phyloP scores from a whole-genome alignment of 306 rosid genomes.

The Begonia masoniana region DNA sequence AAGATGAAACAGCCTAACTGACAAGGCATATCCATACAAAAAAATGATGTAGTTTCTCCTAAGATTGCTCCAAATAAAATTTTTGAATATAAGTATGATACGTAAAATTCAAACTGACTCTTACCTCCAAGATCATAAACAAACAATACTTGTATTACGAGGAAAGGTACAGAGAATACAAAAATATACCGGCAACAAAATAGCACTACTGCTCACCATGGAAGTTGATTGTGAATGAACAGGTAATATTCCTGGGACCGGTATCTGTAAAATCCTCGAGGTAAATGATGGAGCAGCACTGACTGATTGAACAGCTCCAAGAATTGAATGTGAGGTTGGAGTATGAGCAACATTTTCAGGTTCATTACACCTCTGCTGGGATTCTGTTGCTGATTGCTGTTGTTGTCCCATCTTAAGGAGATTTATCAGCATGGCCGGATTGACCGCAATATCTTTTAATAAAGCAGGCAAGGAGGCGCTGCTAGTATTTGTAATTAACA shows the following conservation, averaged over 20 bases:
- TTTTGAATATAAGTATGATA: too few species aligned
- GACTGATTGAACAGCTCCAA: slow-evolving; percentile 25
- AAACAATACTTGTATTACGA: too few species aligned
- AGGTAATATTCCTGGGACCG: slow-evolving; percentile 29
- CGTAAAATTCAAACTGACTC: too few species aligned
- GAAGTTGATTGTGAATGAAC: slow-evolving; percentile 30
- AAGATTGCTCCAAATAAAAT: too few species aligned
- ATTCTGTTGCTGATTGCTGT: slow-evolving; percentile 39
- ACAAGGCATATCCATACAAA: too few species aligned
- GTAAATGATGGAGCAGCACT: slow-evolving; percentile 6
- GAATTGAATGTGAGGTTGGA: slow-evolving; percentile 17
- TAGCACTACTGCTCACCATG: slow-evolving; percentile 34
- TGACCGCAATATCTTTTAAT: slow-evolving; percentile 56
- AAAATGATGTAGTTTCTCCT: too few species aligned
- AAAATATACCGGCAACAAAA: too few species aligned
- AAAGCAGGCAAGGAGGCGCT: slow-evolving; percentile 41
- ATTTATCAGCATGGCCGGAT: slow-evolving; percentile 59
- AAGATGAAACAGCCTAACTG: too few species aligned
- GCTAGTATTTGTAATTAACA: slow-evolving; percentile 17
- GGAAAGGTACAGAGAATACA: too few species aligned
- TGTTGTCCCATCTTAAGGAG: slow-evolving; percentile 46
- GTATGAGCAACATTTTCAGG: slow-evolving; percentile 18
- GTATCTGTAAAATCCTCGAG: slow-evolving; percentile 34
- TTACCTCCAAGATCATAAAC: too few species aligned
- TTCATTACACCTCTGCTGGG: slow-evolving; percentile 36